Conservation (phyloP, 2,329 filamentous ascomycete species). For the Biscogniauxia mediterranea region DNA sequence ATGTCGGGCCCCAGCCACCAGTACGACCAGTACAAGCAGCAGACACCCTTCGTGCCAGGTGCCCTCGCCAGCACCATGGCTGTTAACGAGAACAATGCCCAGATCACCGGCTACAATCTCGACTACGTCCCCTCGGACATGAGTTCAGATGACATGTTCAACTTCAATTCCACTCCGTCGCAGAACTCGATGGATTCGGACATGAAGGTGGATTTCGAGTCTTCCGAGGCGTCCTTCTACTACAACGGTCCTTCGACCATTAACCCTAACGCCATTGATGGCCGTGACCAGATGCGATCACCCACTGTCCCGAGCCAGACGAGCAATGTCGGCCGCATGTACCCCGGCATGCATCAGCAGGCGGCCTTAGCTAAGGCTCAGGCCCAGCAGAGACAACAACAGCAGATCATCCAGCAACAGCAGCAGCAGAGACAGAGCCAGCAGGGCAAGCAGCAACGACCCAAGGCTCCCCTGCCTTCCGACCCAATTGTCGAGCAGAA, state of each 20-base stretch:
- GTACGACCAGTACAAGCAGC: constrained; percentile 93
- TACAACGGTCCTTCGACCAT: constrained; percentile 55
- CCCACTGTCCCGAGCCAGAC: constrained; percentile 49
- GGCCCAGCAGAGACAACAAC: constrained; percentile 66
- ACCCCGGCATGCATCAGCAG: constrained; percentile 90
- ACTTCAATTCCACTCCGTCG: constrained; percentile 69
- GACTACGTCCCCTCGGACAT: constrained; percentile 57
- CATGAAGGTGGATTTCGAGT: constrained; percentile 66
- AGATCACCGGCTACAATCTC: constrained; percentile 53
- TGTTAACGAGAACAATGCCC: constrained; percentile 61
- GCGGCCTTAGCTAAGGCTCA: constrained; percentile 75
- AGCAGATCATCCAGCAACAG: constrained; percentile 60
- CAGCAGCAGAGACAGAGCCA: constrained; percentile 46
- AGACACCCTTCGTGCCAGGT: constrained; percentile 86
- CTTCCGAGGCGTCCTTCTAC: constrained; percentile 62
- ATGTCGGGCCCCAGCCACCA: constrained; percentile 86
- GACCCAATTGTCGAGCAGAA: constrained; percentile 85
- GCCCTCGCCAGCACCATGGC: constrained; percentile 78
- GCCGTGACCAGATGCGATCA: constrained; percentile 53
- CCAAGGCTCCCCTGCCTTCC: constrained; percentile 51
- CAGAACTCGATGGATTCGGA: constrained; percentile 61
- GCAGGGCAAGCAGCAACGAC: constrained; percentile 38
- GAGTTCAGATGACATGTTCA: constrained; percentile 64
- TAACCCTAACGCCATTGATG: constrained; percentile 70
- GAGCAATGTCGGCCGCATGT: constrained; percentile 69